Conservation (phyloP, 2,329 filamentous ascomycete species). For the Septoria petroselini region DNA sequence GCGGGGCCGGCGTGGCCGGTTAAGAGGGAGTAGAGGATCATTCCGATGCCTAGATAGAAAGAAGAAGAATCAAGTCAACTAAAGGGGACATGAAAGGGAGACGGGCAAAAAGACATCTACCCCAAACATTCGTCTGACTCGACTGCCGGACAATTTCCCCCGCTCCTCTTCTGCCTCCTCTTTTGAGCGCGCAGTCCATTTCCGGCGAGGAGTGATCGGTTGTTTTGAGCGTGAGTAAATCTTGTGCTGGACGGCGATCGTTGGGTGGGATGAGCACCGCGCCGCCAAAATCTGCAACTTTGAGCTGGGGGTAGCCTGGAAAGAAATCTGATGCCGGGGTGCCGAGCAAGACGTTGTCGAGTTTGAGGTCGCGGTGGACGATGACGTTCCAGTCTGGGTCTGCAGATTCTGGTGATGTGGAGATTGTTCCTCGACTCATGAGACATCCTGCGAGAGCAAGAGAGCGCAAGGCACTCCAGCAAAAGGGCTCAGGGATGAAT, state of each 20-base stretch:
- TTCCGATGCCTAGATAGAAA: not conserved
- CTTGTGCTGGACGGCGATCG: not conserved
- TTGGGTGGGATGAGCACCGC: not conserved
- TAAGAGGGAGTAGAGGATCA: not conserved
- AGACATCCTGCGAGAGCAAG: slow-evolving; percentile 3
- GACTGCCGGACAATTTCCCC: not conserved
- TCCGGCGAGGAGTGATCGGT: not conserved
- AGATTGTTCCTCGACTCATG: not conserved
- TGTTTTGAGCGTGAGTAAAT: not conserved
- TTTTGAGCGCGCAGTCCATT: not conserved
- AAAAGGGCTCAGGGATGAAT: slow-evolving; percentile 11
- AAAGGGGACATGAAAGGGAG: too few relatives aligned
- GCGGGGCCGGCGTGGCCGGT: not conserved
- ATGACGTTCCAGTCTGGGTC: slow-evolving; percentile 61
- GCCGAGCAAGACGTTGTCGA: slow-evolving; percentile 96
- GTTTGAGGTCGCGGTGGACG: slow-evolving; percentile 93
- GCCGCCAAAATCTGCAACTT: slow-evolving; percentile 1
- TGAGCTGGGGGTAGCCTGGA: not conserved
- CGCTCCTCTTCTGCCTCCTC: not conserved
- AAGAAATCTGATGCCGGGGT: not conserved
- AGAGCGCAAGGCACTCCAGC: slow-evolving; percentile 6
- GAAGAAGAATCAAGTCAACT: too few relatives aligned
- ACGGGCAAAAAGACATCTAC: not conserved
- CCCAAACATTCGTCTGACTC: not conserved
- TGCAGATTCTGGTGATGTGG: not conserved